Base-by-base conservation (phyloP, 2,329 filamentous ascomycete species). In the Fusarium tjaetaba region DNA sequence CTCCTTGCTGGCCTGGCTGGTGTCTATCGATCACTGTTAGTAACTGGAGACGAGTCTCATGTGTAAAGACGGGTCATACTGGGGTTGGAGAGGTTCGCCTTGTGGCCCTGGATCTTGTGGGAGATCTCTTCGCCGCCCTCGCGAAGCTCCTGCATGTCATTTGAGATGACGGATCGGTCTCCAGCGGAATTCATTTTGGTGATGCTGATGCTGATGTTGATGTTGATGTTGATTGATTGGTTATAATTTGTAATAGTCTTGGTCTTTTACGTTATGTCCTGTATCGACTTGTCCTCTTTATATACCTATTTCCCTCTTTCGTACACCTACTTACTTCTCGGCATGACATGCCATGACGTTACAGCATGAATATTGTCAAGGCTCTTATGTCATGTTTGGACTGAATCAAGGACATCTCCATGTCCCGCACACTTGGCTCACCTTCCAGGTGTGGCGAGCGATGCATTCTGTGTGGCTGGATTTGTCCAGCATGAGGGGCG, bases 61-160 rank as follows among this genome's bases (percentile, higher is more conserved):
- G 16, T 15, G 16, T 39, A 38, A 46, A 11, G 5, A 14, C 5
- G 28, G 5, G 2, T 20, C 70, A 18, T 78, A 86, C 85, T 86
- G 15, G 85, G 84, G 68, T 87, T 87, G 63, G 81, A 81, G 24
- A 87, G 71, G 69, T 86, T 86, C 5, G 85, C 85, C 78, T 86
- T 86, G 77, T 86, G 84, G 20, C 85, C 85, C 71, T 74, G 75
- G 61, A 79, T 79, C 55, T 74, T 67, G 65, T 79, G 62, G 49
- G 78, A 79, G 65, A 75, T 68, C 36, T 77, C 74, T 52, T 79
- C 78, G 67, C 70, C 71, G 58, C 78, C 77, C 42, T 77, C 67
- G 41, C 61, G 66, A 61, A 84, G 76, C 75, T 85, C 82, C 72
- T 84, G 77, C 82, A 85, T 84, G 77, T 84, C 82, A 61, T 80